Evolutionary conservation across 148 eudicot genomes (phyloP).

Genomic region (Camellia lanceoleosa): DNA sequence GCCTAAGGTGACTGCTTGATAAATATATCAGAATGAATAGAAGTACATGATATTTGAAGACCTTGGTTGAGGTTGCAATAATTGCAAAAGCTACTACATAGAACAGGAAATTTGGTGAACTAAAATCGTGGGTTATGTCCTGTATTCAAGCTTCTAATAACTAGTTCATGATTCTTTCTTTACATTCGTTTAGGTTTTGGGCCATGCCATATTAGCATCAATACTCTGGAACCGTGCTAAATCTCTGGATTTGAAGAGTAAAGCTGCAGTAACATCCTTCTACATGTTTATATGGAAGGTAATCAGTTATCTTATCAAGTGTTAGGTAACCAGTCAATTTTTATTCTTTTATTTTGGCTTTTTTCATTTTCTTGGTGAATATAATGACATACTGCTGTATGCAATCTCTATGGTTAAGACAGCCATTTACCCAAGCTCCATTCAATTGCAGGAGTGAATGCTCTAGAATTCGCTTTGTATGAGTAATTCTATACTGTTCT

Average conservation of each 20-base stretch:
- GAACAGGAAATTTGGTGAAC: background rate
- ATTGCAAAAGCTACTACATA: background rate
- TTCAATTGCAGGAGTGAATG: background rate
- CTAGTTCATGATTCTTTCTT: background rate
- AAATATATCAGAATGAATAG: no score
- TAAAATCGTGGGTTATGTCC: background rate
- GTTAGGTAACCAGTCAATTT: background rate
- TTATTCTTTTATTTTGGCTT: background rate
- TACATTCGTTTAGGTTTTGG: slow-evolving; percentile 53
- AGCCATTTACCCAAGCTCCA: background rate
- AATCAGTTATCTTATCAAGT: slow-evolving; percentile 6
- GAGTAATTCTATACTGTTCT: background rate
- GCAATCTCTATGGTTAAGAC: background rate
- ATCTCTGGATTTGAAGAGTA: slow-evolving; percentile 75
- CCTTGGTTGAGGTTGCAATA: background rate
- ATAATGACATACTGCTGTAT: background rate
- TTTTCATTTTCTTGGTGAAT: background rate
- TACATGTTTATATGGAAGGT: slow-evolving; percentile 99
- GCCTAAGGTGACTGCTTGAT: no score
- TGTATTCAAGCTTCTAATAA: slow-evolving; percentile 1
- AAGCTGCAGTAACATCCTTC: slow-evolving; percentile 82
- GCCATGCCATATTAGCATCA: slow-evolving; percentile 62
- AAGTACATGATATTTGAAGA: no score
- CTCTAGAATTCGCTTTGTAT: background rate
- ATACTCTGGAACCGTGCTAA: slow-evolving; percentile 81